Conservation (phyloP, 257 asterid species). For the Agastache rugosa region DNA sequence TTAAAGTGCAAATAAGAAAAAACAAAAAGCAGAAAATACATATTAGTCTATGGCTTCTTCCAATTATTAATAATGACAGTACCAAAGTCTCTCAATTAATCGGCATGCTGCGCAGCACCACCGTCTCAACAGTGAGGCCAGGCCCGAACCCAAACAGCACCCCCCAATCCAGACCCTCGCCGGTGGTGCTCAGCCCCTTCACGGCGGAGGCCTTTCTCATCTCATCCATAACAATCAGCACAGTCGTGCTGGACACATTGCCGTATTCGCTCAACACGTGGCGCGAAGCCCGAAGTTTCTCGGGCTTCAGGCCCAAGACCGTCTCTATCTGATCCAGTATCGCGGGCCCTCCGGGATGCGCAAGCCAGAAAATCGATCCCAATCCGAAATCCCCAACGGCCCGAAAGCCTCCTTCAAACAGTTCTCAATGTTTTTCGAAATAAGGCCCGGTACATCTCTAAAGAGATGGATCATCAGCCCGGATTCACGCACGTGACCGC, state of each 20-base stretch:
- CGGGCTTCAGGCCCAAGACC: neutral
- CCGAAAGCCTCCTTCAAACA: neutral
- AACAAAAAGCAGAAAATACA: too few relatives aligned
- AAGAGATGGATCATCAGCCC: neutral
- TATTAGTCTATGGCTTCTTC: too few relatives aligned
- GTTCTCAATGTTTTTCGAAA: neutral
- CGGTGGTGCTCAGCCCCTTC: neutral
- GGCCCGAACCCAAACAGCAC: constrained; percentile 16
- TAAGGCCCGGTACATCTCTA: neutral
- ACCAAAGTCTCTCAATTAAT: neutral
- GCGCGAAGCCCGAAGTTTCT: neutral
- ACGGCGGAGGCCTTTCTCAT: neutral
- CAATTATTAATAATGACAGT: too few relatives aligned
- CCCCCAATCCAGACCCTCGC: neutral
- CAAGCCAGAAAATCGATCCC: neutral
- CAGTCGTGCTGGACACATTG: neutral
- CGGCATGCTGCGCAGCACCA: neutral
- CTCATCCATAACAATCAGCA: neutral
- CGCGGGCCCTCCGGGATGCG: neutral
- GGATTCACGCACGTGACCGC: neutral
- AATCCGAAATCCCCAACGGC: neutral
- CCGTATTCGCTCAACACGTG: constrained; percentile 5
- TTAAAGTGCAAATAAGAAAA: too few relatives aligned
- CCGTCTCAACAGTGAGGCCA: constrained; percentile 6
- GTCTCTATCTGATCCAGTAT: neutral